Evolutionary conservation across 1,139 yeast species (phyloP).

Genomic region (Yamadazyma membranifaciens): DNA sequence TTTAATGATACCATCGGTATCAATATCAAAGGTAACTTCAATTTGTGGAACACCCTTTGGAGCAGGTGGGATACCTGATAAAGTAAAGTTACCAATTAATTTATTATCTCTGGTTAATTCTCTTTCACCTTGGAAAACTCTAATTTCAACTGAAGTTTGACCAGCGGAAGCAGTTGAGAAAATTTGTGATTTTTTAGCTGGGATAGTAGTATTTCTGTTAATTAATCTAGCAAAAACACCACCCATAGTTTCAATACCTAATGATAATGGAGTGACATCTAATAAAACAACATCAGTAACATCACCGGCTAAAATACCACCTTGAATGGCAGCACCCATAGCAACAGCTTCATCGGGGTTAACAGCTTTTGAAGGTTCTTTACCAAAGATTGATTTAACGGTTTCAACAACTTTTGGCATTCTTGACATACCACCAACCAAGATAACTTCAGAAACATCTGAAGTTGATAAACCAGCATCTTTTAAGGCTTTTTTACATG

Average conservation of each 20-base stretch:
- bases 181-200: constrained; percentile 95
- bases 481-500: constrained; percentile 97
- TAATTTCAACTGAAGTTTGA: constrained; percentile 97
- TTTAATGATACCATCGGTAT: constrained; percentile 98
- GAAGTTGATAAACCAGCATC: constrained; percentile 88
- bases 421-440: constrained; percentile 99
- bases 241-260: constrained; percentile 98
- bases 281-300: constrained; percentile 75
- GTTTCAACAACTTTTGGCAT: constrained; percentile 99
- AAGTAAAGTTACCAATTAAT: constrained; percentile 95
- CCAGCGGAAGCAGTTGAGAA: constrained; percentile 99
- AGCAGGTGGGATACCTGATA: constrained; percentile 97
- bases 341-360: constrained; percentile 99
- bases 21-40: constrained; percentile 96
- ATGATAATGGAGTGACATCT: constrained; percentile 97
- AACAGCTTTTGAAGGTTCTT: constrained; percentile 97
- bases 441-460: constrained; percentile 89
- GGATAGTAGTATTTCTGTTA: constrained; percentile 96
- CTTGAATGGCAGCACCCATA: constrained; percentile 99
- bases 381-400: constrained; percentile 88
- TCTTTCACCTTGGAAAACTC: constrained; percentile 99
- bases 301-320: constrained; percentile 98
- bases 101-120: constrained; percentile 98
- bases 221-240: constrained; percentile 98
- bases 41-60: constrained; percentile 99